Evolutionary conservation across 2,329 filamentous ascomycete genomes (phyloP).

Genomic region (Aspergillus hortae): DNA sequence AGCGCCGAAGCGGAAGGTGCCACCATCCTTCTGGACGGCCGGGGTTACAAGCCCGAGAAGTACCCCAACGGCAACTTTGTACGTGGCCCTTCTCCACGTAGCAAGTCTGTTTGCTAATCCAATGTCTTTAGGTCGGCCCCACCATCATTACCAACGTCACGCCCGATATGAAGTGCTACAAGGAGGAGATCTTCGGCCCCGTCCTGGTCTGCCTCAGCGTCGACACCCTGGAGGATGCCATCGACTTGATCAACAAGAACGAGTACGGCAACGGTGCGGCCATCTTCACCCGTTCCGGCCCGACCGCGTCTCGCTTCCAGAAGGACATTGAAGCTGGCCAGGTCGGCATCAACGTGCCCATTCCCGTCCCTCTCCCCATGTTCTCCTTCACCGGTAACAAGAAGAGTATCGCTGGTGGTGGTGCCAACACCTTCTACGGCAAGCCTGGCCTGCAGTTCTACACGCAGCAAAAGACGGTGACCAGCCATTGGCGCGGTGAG

Average conservation of each 20-base stretch:
- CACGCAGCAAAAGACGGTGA: conserved; percentile 97
- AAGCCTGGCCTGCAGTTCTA: conserved; percentile 91
- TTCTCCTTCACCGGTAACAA: conserved; percentile 70
- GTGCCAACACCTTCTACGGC: conserved; percentile 92
- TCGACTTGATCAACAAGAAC: conserved; percentile 62
- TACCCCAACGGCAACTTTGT: conserved; percentile 66
- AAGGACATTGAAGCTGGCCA: conserved; percentile 65
- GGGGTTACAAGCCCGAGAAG: conserved; percentile 59
- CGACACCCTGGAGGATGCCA: conserved; percentile 59
- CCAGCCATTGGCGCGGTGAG: conserved; percentile 79
- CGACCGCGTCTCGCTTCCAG: conserved; percentile 60
- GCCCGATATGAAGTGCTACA: conserved; percentile 64
- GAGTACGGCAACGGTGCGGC: conserved; percentile 66
- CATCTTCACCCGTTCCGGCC: conserved; percentile 62
- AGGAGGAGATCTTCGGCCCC: conserved; percentile 64
- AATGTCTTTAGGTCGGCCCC: conserved; percentile 50
- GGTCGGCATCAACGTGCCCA: conserved; percentile 65
- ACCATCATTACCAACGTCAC: conserved; percentile 65
- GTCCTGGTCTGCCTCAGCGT: conserved; percentile 62
- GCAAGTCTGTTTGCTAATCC: conserved; percentile 4
- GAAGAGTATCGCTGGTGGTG: conserved; percentile 87
- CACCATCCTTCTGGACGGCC: conserved; percentile 60
- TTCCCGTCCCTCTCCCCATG: conserved; percentile 61
- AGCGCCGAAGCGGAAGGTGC: conserved; percentile 62
- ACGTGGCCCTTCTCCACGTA: conserved; percentile 25